Evolutionary conservation across 371 early-diverging fungal species (phyloP).

Genomic region (Lichtheimia corymbifera): DNA sequence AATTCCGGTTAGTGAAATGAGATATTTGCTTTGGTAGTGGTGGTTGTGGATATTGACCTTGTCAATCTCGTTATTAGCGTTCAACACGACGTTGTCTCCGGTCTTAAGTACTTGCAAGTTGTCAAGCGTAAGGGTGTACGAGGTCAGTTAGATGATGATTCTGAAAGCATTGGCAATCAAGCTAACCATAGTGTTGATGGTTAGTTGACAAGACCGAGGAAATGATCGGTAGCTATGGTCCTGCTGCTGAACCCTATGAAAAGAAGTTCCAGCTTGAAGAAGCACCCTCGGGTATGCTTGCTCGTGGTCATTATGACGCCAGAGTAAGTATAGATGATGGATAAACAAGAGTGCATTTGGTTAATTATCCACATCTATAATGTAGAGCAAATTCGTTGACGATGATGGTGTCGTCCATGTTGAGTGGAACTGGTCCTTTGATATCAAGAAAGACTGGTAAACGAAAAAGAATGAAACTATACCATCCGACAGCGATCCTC

Average conservation of each 20-base stretch:
- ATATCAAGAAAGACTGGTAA: constrained; percentile 75
- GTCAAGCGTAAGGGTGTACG: constrained; percentile 86
- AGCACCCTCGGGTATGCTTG: constrained; percentile 90
- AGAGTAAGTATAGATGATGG: constrained; percentile 39
- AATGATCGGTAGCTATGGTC: constrained; percentile 96
- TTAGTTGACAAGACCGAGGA: constrained; percentile 91
- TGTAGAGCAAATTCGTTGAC: constrained; percentile 61
- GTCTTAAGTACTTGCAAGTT: constrained; percentile 92
- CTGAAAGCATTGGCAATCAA: not conserved
- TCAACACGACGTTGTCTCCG: constrained; percentile 93
- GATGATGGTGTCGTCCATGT: constrained; percentile 63
- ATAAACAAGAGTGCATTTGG: too few relatives aligned
- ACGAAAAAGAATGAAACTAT: not conserved
- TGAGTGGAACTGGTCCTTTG: constrained; percentile 68
- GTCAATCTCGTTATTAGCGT: constrained; percentile 52
- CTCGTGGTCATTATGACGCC: constrained; percentile 88
- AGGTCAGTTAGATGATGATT: constrained; percentile 35
- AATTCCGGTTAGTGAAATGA: constrained; percentile 64
- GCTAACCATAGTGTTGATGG: not conserved
- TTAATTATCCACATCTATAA: too few relatives aligned
- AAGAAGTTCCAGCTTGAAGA: constrained; percentile 84
- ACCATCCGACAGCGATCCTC: not conserved
- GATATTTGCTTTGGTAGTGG: too few relatives aligned
- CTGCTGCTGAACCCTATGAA: constrained; percentile 73
- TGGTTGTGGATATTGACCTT: too few relatives aligned